phyloP scores from a whole-genome alignment of 2,329 filamentous ascomycete species.

The Stagonosporopsis rhizophila region DNA sequence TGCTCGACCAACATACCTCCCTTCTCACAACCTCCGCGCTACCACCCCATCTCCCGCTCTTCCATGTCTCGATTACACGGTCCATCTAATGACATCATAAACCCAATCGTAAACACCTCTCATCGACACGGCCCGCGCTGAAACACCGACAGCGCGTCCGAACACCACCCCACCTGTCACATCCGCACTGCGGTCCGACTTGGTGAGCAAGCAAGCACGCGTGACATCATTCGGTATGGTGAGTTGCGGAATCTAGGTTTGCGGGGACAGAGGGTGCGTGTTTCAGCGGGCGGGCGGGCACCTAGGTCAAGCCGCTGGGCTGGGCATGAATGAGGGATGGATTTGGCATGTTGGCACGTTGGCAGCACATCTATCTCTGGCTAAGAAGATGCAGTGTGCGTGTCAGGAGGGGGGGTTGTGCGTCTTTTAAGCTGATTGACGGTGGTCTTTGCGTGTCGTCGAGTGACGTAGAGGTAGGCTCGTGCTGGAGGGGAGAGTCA shows the following conservation, averaged over 20 bases:
- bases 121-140: neutral
- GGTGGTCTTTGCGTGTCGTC: no score
- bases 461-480: no score
- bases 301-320: no score
- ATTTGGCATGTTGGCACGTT: no score
- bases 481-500: no score
- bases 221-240: neutral
- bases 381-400: neutral
- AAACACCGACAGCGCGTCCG: slow-evolving; percentile 6
- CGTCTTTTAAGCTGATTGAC: no score
- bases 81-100: neutral
- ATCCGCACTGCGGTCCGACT: neutral
- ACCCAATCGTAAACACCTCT: slow-evolving; percentile 2
- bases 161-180: neutral
- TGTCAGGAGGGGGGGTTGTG: neutral
- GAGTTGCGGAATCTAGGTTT: neutral
- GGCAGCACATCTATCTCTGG: no score
- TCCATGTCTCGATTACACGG: neutral
- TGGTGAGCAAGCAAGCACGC: neutral
- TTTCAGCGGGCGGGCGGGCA: neutral
- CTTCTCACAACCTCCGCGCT: neutral
- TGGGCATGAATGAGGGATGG: no score
- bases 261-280: neutral
- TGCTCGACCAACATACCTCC: no score
- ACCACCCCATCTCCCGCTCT: neutral